Evolutionary conservation across 2,329 filamentous ascomycete genomes (phyloP), one percentile per base, ranked within the genome.

Genomic region (Verticillium albo-atrum): DNA sequence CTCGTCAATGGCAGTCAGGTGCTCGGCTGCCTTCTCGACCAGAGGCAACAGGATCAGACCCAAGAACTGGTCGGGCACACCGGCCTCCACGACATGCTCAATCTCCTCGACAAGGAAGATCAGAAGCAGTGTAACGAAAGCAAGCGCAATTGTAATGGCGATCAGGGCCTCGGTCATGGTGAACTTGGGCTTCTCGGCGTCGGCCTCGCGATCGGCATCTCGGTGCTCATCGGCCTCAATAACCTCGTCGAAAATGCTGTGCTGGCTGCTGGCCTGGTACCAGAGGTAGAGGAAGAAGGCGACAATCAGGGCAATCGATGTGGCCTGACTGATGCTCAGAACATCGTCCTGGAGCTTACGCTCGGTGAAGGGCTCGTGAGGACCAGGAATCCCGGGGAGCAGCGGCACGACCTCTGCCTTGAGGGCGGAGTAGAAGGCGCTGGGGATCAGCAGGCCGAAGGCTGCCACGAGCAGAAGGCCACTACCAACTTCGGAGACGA

Each of bases 1-100:
- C 76, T 90, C 88, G 56, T 90, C 90, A 60, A 96, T 80, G 50
- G 91, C 90, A 2, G 90, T 93, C 54, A 96, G 77, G 73, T 96
- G 91, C 73, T 96, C 91, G 14, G 91, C 91, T 3, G 89, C 88
- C 74, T 96, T 96, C 70, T 96, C 92, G 6, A 95, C 91, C 0
- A 96, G 80, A 4, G 90, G 88, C 5, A 95, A 83, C 1, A 96
- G 80, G 64, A 95, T 94, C 37, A 96, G 78, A 68, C 87, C 72
- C 51, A 74, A 56, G 17, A 71, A 72, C 32, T 74, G 71, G 17
- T 72, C 70, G 0, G 70, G 68, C 0, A 76, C 63, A 1, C 68
- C 70, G 15, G 62, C 66, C 26, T 72, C 67, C 0, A 75, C 70
- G 5, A 74, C 83, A 66, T 77, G 76, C 15, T 83, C 79, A 56